These are phyloP conservation scores for Vaccinium vitisidaea DNA, from an alignment of 148 eudicot species.

Conservation along the genomic window DNA sequence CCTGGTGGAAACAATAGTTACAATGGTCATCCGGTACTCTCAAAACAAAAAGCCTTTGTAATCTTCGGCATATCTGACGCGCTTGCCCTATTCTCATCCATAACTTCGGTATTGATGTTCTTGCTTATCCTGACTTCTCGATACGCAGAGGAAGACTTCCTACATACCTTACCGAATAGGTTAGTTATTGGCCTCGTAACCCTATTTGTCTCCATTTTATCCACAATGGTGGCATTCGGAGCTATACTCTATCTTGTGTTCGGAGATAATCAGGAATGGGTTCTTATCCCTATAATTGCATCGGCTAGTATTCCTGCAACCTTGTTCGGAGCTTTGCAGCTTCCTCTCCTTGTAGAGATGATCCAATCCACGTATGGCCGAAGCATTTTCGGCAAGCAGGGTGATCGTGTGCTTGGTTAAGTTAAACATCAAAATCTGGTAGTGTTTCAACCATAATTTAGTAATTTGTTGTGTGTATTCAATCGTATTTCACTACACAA, in stretches of 20 bases:
- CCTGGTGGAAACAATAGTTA: neutral
- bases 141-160: neutral
- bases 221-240: neutral
- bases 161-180: neutral
- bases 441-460: no score
- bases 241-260: neutral
- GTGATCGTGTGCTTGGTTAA: neutral
- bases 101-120: neutral
- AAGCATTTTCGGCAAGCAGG: neutral
- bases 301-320: neutral
- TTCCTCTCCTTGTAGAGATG: neutral
- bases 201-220: neutral
- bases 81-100: neutral
- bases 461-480: no score
- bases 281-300: neutral
- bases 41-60: neutral
- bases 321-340: neutral
- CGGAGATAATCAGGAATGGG: neutral
- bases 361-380: neutral
- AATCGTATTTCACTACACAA: no score
- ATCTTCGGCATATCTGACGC: neutral
- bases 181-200: neutral
- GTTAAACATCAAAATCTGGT: neutral
- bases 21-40: neutral
- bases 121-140: conserved; percentile 5